These are phyloP conservation scores for Phlyctochytrium arcticum DNA, from an alignment of 192 early-diverging fungal genomes.

Conservation along the genomic window DNA sequence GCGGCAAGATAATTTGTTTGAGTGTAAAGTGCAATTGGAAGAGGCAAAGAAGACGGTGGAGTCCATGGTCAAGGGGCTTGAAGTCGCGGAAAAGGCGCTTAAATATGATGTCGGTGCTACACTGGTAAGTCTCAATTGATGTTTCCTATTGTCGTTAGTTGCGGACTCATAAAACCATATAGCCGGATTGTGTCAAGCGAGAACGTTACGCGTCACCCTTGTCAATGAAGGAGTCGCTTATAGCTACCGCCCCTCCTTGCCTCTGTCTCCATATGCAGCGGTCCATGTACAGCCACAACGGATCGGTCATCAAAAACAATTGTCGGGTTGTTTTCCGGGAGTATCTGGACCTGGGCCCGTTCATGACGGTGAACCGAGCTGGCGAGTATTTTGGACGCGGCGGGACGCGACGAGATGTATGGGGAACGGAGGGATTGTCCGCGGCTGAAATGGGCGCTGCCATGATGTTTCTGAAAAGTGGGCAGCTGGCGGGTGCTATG, in stretches of 20 bases:
- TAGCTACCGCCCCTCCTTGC: conserved; percentile 77
- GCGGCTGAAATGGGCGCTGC: too few relatives aligned
- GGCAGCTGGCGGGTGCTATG: too few relatives aligned
- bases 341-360: conserved; percentile 72
- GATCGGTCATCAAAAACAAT: conserved; percentile 72
- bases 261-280: conserved; percentile 85
- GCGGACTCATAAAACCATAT: too few relatives aligned
- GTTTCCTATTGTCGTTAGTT: neutral
- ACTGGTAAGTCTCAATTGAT: conserved; percentile 19
- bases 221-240: conserved; percentile 79
- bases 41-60: too few relatives aligned
- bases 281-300: conserved; percentile 69
- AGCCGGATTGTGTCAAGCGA: conserved; percentile 1
- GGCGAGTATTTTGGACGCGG: conserved; percentile 48
- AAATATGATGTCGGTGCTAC: conserved; percentile 27
- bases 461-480: too few relatives aligned
- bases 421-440: too few relatives aligned
- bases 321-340: conserved; percentile 66
- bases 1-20: too few relatives aligned
- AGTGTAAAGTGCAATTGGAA: too few relatives aligned
- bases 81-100: conserved; percentile 11
- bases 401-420: conserved; percentile 1
- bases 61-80: neutral
- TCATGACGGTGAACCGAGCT: conserved; percentile 64
- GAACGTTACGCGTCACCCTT: conserved; percentile 6